Percentiles rank a stretch among this genome's conserved stretches.
phyloP scores from a whole-genome alignment of 2,329 filamentous ascomycete species.

The Diaporthe ampelina region DNA sequence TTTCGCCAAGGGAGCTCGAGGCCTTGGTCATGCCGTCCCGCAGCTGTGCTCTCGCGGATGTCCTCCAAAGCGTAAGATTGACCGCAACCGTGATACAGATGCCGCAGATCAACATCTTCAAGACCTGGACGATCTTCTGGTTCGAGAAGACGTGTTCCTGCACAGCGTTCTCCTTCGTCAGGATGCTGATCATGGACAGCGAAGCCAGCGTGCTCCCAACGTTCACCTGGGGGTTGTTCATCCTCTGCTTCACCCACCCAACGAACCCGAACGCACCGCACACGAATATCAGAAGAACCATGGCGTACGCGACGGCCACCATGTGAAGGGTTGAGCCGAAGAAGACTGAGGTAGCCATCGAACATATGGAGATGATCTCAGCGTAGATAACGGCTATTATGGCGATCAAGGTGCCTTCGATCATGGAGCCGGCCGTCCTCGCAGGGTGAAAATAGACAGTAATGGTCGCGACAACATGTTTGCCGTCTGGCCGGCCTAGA shows the following conservation, averaged over 20 bases:
- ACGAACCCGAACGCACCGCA: constrained; percentile 89
- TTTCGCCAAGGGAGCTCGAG: constrained; percentile 82
- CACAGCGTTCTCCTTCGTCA: constrained; percentile 92
- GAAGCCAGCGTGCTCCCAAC: constrained; percentile 89
- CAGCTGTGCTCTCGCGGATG: constrained; percentile 81
- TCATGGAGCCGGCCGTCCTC: constrained; percentile 88
- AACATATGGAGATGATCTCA: constrained; percentile 80
- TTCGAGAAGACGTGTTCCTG: constrained; percentile 86
- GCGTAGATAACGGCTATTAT: constrained; percentile 84
- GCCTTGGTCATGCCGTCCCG: constrained; percentile 80
- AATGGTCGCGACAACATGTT: constrained; percentile 93
- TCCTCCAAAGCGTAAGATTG: constrained; percentile 83
- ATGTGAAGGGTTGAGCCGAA: constrained; percentile 78
- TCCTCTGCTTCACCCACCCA: constrained; percentile 86
- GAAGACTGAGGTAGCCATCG: constrained; percentile 89
- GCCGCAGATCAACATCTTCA: constrained; percentile 88
- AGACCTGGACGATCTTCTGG: constrained; percentile 83
- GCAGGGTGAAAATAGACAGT: constrained; percentile 97
- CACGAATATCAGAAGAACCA: constrained; percentile 87
- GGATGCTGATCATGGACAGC: constrained; percentile 87
- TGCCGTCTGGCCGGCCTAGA: constrained; percentile 88
- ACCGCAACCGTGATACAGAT: constrained; percentile 79
- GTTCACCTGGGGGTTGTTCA: constrained; percentile 84
- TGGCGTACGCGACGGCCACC: constrained; percentile 79
- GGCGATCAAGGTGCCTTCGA: constrained; percentile 84